These are phyloP conservation scores for Entelexis sorbosivorans DNA, from an alignment of 1,139 yeast genomes.

Conservation along the genomic window DNA sequence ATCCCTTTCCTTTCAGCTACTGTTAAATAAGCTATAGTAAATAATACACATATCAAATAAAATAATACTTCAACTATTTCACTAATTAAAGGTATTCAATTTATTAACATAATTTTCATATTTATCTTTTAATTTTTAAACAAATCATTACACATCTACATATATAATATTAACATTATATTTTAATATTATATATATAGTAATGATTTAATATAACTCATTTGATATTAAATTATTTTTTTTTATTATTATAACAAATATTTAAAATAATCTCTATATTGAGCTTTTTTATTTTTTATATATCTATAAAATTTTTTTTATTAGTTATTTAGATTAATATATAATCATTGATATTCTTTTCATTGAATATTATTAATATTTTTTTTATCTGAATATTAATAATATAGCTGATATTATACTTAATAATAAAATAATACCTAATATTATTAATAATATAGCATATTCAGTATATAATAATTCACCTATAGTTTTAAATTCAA, in stretches of 20 bases:
- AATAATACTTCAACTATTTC: conserved; percentile 1
- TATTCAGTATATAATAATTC: conserved; percentile 1
- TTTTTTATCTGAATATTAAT: not conserved
- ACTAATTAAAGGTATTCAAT: not conserved
- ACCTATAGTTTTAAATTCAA: not conserved
- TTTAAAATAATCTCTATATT: not conserved
- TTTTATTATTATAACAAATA: not conserved
- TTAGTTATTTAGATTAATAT: not conserved
- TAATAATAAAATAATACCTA: not conserved
- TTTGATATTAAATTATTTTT: not conserved
- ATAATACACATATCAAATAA: not conserved
- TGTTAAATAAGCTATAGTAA: not conserved
- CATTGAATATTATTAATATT: not conserved
- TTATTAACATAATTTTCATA: not conserved
- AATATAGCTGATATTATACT: not conserved
- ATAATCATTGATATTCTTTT: not conserved
- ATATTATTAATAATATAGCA: not conserved
- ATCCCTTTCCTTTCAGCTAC: not conserved
- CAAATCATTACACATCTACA: not conserved
- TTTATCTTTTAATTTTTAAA: not conserved
- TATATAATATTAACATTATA: not conserved
- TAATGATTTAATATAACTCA: not conserved
- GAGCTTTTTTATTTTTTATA: not conserved
- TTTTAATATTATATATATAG: not conserved
- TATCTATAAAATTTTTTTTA: not conserved